Base-by-base conservation (phyloP, 2,329 filamentous ascomycete species). In the Aspergillus alliaceus region DNA sequence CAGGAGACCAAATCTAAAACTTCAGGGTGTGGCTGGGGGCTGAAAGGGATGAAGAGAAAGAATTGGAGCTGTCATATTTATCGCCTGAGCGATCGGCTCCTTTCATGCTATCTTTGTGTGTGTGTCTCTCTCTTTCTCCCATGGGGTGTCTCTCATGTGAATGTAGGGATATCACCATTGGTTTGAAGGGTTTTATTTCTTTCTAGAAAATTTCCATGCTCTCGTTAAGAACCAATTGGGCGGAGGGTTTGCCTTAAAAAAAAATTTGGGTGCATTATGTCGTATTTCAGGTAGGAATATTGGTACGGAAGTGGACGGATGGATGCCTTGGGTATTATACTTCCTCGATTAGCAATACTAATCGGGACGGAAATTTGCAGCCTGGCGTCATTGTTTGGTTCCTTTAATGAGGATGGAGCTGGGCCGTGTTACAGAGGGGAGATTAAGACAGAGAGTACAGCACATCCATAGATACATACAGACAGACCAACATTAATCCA, bases 21-120 rank as follows among this genome's bases (percentile, higher is more conserved):
- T 32, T 22, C 29, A 25, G 18, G 32, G 51, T 32, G 39, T 53
- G 51, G 51, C 27, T 53, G 51, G 51, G 29, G 24, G 15, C 24
- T 18, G 5, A 24, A 46, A 53, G 39, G 51, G 51, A 46, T 48
- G 11, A 6, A 11, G 2, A 22, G 40, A 4, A 18, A 9, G 39
- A 34, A 35, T 53, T 47, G 40, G 51, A 53, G 51, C 51, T 53
- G 51, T 53, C 51, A 53, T 53, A 47, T 47, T 18, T 46, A 15
- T 22, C 18, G n/a, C 4, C 20, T 18, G 27, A 32, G 27, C 22
- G 44, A 48, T 32, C 44, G 29, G 27, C 44, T 24, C 6, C 29
- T 48, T 48, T 32, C 12, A 3, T 47, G 4, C 9, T 4, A 20
- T 47, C 15, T 4, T 15, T 37, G 12, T 37, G 14, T 37, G 14